A percentile compares a stretch with the other conserved stretches of the same genome.
Evolutionary conservation across 139 green algal genomes (phyloP).

Genomic region (Closterium sp.): DNA sequence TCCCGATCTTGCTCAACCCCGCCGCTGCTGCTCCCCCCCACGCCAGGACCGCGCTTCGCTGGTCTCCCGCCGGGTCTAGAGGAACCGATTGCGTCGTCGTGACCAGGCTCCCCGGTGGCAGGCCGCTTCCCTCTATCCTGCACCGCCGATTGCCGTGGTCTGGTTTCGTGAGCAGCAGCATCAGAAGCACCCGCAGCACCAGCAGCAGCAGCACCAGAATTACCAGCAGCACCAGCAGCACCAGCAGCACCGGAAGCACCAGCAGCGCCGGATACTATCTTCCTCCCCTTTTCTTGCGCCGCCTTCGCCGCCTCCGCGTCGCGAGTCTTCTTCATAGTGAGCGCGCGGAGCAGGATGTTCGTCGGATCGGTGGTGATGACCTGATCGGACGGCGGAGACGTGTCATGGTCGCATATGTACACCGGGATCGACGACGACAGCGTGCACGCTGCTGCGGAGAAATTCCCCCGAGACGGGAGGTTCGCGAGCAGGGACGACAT

Average conservation of each 20-base stretch:
- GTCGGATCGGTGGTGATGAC: slow-evolving; percentile 39
- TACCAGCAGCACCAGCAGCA: not conserved
- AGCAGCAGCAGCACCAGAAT: not conserved
- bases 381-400: slow-evolving; percentile 23
- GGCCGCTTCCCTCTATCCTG: not conserved
- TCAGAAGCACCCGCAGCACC: not conserved
- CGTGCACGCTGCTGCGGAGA: not conserved
- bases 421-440: not conserved
- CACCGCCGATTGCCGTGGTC: not conserved
- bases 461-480: not conserved
- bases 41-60: not conserved
- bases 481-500: not conserved
- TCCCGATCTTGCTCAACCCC: not conserved
- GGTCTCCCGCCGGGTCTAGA: not conserved
- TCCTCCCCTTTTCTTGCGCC: slow-evolving; percentile 1
- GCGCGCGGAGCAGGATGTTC: slow-evolving; percentile 44
- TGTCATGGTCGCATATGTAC: slow-evolving; percentile 47
- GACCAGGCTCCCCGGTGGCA: not conserved
- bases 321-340: slow-evolving; percentile 38
- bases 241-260: not conserved
- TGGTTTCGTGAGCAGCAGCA: not conserved
- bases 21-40: not conserved
- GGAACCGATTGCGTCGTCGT: not conserved
- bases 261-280: not conserved
- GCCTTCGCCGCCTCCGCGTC: slow-evolving; percentile 10